Percentiles rank a stretch among this genome's conserved stretches.
Conservation (phyloP, 805 yeast species). For the Ogataea trehaloabstinens region DNA sequence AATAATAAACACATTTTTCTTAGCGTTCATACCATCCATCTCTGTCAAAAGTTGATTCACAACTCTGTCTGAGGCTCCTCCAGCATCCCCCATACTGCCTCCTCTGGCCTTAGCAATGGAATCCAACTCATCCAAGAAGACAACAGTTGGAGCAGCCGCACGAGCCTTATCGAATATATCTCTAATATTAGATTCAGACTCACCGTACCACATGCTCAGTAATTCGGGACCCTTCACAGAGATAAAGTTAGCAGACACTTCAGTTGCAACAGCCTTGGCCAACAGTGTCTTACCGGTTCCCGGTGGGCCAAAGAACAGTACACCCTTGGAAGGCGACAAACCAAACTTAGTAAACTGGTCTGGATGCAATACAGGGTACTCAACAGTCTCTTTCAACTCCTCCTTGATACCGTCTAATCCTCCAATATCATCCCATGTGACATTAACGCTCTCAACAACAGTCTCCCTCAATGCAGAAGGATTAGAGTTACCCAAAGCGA, state of each 20-base stretch:
- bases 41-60: constrained; percentile 94
- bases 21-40: constrained; percentile 99
- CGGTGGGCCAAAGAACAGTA: constrained; percentile 98
- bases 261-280: constrained; percentile 99
- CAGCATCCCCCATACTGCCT: constrained; percentile 86
- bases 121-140: constrained; percentile 96
- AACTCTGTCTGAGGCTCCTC: constrained; percentile 95
- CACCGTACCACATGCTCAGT: constrained; percentile 99
- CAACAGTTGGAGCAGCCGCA: constrained; percentile 99
- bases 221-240: constrained; percentile 97
- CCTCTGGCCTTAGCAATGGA: constrained; percentile 98
- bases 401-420: constrained; percentile 95
- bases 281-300: constrained; percentile 99
- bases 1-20: constrained; percentile 96
- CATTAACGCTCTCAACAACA: constrained; percentile 97
- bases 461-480: constrained; percentile 99
- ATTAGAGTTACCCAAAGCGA: constrained; percentile 95
- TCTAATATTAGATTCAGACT: constrained; percentile 94
- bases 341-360: constrained; percentile 99
- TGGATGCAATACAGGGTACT: constrained; percentile 98
- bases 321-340: constrained; percentile 97
- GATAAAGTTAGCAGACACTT: constrained; percentile 96
- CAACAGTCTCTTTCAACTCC: constrained; percentile 98
- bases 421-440: constrained; percentile 99
- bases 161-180: constrained; percentile 98